Percentiles rank a stretch among this genome's conserved stretches.
Evolutionary conservation across 257 asterid species (phyloP).

Genomic region (Solanum bulbocastanum): DNA sequence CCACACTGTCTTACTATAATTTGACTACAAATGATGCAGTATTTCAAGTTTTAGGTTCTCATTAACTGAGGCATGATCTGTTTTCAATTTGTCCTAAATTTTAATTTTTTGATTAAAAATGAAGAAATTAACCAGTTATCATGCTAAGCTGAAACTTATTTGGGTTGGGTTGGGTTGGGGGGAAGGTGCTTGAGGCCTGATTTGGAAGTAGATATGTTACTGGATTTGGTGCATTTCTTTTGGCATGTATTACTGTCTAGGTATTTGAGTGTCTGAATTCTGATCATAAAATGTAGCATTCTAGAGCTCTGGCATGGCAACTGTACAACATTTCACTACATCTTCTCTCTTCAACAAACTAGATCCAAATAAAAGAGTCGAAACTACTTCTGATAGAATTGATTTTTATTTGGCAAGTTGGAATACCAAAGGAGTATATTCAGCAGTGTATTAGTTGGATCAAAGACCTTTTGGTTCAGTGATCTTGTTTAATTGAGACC

Average conservation of each 20-base stretch:
- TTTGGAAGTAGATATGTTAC: background rate
- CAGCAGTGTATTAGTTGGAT: background rate
- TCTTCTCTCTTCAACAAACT: background rate
- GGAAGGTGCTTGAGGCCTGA: background rate
- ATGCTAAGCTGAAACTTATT: background rate
- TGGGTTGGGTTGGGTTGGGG: background rate
- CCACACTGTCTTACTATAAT: background rate
- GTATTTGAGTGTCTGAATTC: background rate
- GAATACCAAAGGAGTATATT: background rate
- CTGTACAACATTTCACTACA: background rate
- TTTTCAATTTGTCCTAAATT: background rate
- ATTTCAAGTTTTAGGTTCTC: background rate
- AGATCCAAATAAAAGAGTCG: background rate
- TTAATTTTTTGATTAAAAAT: background rate
- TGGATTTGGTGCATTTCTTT: background rate
- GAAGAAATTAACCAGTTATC: background rate
- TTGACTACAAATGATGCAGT: background rate
- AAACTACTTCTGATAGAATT: background rate
- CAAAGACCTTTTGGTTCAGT: background rate
- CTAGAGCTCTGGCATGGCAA: background rate
- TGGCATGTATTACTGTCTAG: background rate
- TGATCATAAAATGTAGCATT: background rate
- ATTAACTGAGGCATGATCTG: background rate
- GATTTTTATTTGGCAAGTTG: background rate
- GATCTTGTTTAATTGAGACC: background rate